phyloP scores from a whole-genome alignment of 257 asterid genomes.

The Solanum habrochaites region DNA sequence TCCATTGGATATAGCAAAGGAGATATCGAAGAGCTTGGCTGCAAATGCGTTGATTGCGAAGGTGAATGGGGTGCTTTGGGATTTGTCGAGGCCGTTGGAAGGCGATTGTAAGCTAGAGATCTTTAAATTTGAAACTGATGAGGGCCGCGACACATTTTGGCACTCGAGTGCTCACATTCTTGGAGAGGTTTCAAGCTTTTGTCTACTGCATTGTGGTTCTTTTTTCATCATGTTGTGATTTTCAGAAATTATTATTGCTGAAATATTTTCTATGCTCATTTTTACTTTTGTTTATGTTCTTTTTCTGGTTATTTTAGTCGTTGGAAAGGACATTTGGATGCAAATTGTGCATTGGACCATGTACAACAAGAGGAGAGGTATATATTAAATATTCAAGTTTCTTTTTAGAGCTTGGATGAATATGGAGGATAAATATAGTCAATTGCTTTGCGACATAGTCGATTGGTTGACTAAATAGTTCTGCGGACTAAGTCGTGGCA shows the following conservation, averaged over 20 bases:
- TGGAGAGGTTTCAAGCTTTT: conserved; percentile 52
- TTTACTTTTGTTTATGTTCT: background rate
- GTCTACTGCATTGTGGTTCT: background rate
- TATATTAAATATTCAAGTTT: background rate
- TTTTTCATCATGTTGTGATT: background rate
- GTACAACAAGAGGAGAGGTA: conserved; percentile 14
- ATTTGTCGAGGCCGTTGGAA: conserved; percentile 80
- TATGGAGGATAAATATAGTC: background rate
- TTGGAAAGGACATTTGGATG: conserved; percentile 10
- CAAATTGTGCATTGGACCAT: conserved; percentile 2
- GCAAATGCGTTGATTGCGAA: conserved; percentile 72
- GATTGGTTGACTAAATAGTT: background rate
- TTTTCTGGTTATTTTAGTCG: background rate
- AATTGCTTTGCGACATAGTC: background rate
- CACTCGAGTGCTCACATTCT: conserved; percentile 99
- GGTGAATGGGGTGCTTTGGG: conserved; percentile 81
- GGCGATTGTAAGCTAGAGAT: conserved; percentile 75
- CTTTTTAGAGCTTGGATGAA: background rate
- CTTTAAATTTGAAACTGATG: conserved; percentile 69
- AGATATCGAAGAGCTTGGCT: conserved; percentile 91
- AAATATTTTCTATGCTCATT: background rate
- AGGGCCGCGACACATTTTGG: conserved; percentile 97
- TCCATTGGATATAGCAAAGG: conserved; percentile 79
- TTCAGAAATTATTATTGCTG: background rate
- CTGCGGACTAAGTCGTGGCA: background rate